Percentiles rank a stretch among this genome's conserved stretches.
These are phyloP conservation scores for Suhomyces choctaworum DNA, from an alignment of 1,139 yeast genomes.

Conservation along the genomic window DNA sequence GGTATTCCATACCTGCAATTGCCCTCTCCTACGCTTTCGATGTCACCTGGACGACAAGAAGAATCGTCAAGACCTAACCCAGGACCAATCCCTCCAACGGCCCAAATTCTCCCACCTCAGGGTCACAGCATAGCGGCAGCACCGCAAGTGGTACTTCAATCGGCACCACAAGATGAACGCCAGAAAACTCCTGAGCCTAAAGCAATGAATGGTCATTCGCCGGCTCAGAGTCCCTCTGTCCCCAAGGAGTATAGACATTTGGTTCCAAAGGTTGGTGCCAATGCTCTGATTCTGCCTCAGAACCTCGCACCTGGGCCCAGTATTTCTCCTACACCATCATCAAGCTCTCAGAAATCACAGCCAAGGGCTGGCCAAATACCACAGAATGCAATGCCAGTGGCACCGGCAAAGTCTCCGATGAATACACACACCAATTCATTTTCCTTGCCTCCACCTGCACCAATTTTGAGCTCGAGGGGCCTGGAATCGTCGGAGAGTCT, in stretches of 20 bases:
- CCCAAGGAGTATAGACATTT: constrained; percentile 4
- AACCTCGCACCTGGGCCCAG: constrained; percentile 6
- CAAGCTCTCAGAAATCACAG: constrained; percentile 2
- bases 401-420: constrained; percentile 3
- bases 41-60: constrained; percentile 1
- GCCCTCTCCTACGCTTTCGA: constrained; percentile 9
- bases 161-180: no score
- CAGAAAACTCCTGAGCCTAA: no score
- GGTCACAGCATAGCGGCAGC: no score
- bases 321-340: constrained; percentile 6
- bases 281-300: constrained; percentile 3
- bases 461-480: constrained; percentile 5
- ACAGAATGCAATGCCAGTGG: constrained; percentile 1
- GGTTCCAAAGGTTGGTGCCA: constrained; percentile 1
- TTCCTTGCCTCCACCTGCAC: constrained; percentile 6
- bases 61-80: constrained; percentile 2
- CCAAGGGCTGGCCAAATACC: background rate
- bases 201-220: no score
- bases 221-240: background rate
- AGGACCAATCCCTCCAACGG: constrained; percentile 7
- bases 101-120: constrained; percentile 6
- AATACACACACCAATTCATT: constrained; percentile 1
- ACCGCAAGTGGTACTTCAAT: no score
- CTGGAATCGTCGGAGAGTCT: constrained; percentile 9
- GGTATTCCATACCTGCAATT: constrained; percentile 4